phyloP scores from a whole-genome alignment of 2,329 filamentous ascomycete species.

The Ophiostoma angusticollis region DNA sequence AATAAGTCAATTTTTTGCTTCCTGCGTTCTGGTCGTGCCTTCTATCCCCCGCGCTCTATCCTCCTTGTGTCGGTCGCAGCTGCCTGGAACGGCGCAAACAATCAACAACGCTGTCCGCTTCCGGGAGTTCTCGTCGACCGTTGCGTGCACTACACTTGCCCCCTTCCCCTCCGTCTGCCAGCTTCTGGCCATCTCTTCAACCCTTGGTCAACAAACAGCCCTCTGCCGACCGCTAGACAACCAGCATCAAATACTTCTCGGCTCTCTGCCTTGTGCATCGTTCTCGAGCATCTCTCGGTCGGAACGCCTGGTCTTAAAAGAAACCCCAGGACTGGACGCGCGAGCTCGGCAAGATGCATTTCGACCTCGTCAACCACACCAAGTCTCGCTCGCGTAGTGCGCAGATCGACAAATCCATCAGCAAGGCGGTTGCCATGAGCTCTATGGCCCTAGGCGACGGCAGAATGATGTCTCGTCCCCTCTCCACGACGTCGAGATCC shows the following conservation, averaged over 20 bases:
- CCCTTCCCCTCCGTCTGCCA: background rate
- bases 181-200: no score
- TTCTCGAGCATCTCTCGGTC: background rate
- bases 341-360: slow-evolving; percentile 19
- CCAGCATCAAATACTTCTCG: no score
- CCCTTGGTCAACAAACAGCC: no score
- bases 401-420: slow-evolving; percentile 29
- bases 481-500: slow-evolving; percentile 20
- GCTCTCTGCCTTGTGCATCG: no score
- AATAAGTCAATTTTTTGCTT: slow-evolving; percentile 15
- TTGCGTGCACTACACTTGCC: background rate
- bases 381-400: slow-evolving; percentile 35
- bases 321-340: no score
- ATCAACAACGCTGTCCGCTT: background rate
- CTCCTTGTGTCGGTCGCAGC: background rate
- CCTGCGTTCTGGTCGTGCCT: slow-evolving; percentile 1
- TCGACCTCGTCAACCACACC: slow-evolving; percentile 31
- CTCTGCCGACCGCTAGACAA: no score
- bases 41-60: background rate
- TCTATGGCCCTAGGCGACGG: slow-evolving; percentile 11
- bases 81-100: background rate
- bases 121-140: background rate
- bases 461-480: slow-evolving; percentile 14
- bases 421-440: slow-evolving; percentile 8
- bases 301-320: no score